Conservation (phyloP, 352 stramenopile species). For the Elongisporangium prolatum region DNA sequence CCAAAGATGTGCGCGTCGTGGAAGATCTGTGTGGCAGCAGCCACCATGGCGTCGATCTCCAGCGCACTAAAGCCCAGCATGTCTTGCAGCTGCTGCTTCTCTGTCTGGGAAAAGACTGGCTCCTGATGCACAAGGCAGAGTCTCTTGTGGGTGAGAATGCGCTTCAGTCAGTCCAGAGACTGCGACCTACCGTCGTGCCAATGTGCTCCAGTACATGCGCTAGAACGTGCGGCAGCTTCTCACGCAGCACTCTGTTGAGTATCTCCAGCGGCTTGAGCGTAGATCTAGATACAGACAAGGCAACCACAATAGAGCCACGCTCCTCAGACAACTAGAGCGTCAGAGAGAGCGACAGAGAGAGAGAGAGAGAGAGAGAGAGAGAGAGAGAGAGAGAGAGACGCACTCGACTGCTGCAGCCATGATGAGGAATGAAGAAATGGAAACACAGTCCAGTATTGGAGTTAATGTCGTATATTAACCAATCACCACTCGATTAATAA, state of each 20-base stretch:
- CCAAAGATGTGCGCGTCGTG: conserved; percentile 39
- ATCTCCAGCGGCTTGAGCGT: conserved; percentile 2
- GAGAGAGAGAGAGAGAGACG: not conserved
- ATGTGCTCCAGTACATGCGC: conserved; percentile 54
- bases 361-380: too few relatives aligned
- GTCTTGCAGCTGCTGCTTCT: conserved; percentile 37
- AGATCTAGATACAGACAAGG: not conserved
- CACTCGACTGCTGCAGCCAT: conserved; percentile 2
- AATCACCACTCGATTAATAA: not conserved
- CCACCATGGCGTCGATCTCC: conserved; percentile 38
- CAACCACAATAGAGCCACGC: not conserved
- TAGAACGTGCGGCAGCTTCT: conserved; percentile 49
- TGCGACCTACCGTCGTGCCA: conserved; percentile 21
- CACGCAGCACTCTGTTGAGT: conserved; percentile 39
- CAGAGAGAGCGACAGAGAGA: too few relatives aligned
- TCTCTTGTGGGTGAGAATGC: not conserved
- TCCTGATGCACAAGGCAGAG: conserved; percentile 1
- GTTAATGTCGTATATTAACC: not conserved
- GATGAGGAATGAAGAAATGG: not conserved
- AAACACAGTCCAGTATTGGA: not conserved
- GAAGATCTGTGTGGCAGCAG: conserved; percentile 25
- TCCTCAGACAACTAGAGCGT: too few relatives aligned
- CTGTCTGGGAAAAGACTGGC: conserved; percentile 35
- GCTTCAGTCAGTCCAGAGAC: not conserved
- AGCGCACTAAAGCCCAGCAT: conserved; percentile 34